A percentile compares a stretch with the other conserved stretches of the same genome.
phyloP scores from a whole-genome alignment of 1,284 basidiomycete genomes.

The Prillingera fragicola region DNA sequence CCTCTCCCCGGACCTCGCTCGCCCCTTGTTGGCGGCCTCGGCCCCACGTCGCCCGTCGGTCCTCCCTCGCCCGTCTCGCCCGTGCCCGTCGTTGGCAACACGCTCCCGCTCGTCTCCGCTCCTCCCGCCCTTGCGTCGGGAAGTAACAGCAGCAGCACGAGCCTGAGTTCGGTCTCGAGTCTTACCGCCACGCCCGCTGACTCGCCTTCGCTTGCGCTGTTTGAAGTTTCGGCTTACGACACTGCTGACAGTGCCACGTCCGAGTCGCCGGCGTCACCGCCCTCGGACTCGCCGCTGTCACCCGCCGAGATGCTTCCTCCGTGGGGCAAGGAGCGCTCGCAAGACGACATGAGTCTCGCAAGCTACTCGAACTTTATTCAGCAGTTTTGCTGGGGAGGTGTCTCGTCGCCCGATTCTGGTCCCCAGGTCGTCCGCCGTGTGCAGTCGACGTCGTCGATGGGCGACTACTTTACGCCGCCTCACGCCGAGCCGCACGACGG shows the following conservation, averaged over 20 bases:
- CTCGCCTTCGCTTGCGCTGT: conserved; percentile 9
- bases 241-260: conserved; percentile 28
- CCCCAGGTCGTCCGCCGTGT: conserved; percentile 6
- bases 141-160: conserved; percentile 10
- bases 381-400: conserved; percentile 33
- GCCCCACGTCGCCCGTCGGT: conserved; percentile 11
- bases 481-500: conserved; percentile 16
- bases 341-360: conserved; percentile 24
- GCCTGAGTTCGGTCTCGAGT: conserved; percentile 7
- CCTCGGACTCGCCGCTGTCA: conserved; percentile 21
- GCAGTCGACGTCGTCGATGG: conserved; percentile 36
- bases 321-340: conserved; percentile 21
- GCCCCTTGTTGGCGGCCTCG: background rate
- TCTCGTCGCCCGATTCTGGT: background rate
- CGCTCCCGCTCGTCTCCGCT: background rate
- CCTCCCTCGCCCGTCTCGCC: conserved; percentile 6
- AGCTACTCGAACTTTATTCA: conserved; percentile 45
- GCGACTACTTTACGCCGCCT: conserved; percentile 35
- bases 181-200: conserved; percentile 12
- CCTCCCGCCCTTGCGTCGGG: conserved; percentile 1
- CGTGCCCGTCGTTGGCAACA: too few relatives aligned
- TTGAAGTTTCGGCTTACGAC: conserved; percentile 2
- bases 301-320: conserved; percentile 29
- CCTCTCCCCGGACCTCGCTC: conserved; percentile 2
- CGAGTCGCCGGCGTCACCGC: conserved; percentile 25